phyloP scores from a whole-genome alignment of 768 basidiomycete species.

The Epithele typhae region DNA sequence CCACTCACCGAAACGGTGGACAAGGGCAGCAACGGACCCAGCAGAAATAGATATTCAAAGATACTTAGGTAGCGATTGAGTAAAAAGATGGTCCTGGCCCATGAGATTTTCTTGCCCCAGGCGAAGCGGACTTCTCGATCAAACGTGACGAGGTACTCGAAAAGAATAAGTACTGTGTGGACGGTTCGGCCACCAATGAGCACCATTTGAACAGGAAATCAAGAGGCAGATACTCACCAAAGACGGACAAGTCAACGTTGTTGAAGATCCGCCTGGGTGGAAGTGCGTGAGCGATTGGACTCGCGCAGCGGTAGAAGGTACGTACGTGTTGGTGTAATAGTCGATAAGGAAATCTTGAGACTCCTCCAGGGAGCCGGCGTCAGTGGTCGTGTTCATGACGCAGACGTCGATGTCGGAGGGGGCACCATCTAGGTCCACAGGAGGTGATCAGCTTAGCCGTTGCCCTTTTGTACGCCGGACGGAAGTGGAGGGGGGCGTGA shows the following conservation, averaged over 20 bases:
- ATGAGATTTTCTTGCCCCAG: constrained; percentile 11
- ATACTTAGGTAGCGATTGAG: constrained; percentile 11
- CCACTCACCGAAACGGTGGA: constrained; percentile 1
- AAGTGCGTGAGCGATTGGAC: not conserved
- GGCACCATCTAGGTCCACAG: not conserved
- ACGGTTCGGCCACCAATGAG: not conserved
- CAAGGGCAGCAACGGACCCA: constrained; percentile 6
- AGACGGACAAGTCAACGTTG: constrained; percentile 7
- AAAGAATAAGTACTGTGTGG: constrained; percentile 5
- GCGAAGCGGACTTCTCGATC: constrained; percentile 12
- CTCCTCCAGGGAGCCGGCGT: constrained; percentile 14
- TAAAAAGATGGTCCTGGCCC: constrained; percentile 8
- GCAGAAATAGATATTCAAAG: not conserved
- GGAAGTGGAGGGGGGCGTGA: too few species aligned
- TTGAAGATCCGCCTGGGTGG: constrained; percentile 1
- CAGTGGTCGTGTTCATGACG: constrained; percentile 13
- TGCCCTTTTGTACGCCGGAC: too few species aligned
- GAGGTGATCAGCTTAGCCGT: too few species aligned
- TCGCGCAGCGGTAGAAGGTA: not conserved
- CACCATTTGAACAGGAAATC: too few species aligned
- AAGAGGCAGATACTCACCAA: constrained; percentile 4
- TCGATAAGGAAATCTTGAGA: not conserved
- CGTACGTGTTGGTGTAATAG: not conserved
- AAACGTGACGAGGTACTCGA: constrained; percentile 11
- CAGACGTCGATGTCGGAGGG: not conserved